Evolutionary conservation across 1,284 basidiomycete species (phyloP).

Genomic region (Cutaneotrichosporon sp.): DNA sequence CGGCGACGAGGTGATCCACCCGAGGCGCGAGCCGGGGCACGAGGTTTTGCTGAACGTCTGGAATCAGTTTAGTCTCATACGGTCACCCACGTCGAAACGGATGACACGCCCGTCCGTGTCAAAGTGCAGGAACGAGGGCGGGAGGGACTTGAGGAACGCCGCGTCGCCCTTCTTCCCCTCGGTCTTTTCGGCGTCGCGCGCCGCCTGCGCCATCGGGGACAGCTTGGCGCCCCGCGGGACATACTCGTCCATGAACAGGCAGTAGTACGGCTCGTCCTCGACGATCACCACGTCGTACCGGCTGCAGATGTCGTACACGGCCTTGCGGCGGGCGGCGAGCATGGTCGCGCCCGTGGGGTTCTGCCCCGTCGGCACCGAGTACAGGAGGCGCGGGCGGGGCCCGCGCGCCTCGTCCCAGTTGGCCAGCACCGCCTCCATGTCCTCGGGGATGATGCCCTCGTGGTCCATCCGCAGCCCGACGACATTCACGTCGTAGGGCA

Average conservation of each 20-base stretch:
- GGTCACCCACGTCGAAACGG: conserved; percentile 50
- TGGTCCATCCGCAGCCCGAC: conserved; percentile 66
- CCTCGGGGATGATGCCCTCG: conserved; percentile 67
- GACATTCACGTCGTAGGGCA: conserved; percentile 40
- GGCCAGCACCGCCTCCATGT: conserved; percentile 63
- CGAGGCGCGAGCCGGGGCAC: conserved; percentile 73
- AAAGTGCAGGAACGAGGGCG: conserved; percentile 68
- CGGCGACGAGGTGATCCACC: conserved; percentile 67
- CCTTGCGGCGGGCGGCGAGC: conserved; percentile 67
- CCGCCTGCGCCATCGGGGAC: conserved; percentile 49
- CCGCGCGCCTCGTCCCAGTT: conserved; percentile 65
- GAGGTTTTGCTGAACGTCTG: conserved; percentile 75
- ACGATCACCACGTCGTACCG: conserved; percentile 75
- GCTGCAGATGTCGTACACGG: conserved; percentile 74
- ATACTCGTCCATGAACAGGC: conserved; percentile 54
- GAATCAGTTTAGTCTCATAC: conserved; percentile 22
- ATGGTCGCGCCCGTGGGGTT: conserved; percentile 75
- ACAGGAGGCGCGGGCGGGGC: conserved; percentile 64
- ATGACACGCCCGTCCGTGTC: conserved; percentile 52
- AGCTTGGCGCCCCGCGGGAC: conserved; percentile 10
- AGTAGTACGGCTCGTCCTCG: conserved; percentile 82
- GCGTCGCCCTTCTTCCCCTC: conserved; percentile 46
- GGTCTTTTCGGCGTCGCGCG: conserved; percentile 41
- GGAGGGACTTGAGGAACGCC: conserved; percentile 55
- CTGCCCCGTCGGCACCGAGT: conserved; percentile 61